These are phyloP conservation scores for Yamadazyma friedrichii DNA, from an alignment of 1,139 yeast genomes.

Conservation along the genomic window DNA sequence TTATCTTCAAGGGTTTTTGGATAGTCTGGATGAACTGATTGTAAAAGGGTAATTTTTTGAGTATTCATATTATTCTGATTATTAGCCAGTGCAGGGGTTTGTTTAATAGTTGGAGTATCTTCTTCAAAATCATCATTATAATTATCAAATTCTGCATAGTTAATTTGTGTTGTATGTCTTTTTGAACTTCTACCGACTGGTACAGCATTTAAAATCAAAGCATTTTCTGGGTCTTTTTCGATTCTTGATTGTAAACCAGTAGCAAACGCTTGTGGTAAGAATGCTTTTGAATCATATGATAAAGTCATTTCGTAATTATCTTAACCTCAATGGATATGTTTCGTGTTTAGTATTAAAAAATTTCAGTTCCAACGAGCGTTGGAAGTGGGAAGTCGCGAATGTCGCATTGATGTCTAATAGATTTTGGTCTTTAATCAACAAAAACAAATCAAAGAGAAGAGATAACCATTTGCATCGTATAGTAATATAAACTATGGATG, in stretches of 20 bases:
- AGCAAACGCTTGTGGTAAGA: constrained; percentile 72
- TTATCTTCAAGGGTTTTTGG: constrained; percentile 26
- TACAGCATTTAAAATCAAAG: constrained; percentile 60
- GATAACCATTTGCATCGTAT: neutral
- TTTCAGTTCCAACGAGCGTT: neutral
- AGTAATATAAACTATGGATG: constrained; percentile 9
- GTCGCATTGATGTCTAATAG: neutral
- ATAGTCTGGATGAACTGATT: constrained; percentile 33
- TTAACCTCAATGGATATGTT: constrained; percentile 1
- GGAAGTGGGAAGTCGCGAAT: neutral
- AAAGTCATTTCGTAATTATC: neutral
- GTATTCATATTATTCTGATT: constrained; percentile 26
- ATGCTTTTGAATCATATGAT: constrained; percentile 17
- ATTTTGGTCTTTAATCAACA: neutral
- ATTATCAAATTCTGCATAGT: constrained; percentile 75
- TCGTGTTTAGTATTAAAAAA: neutral
- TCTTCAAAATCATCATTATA: constrained; percentile 68
- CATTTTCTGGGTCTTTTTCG: constrained; percentile 59
- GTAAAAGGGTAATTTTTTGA: constrained; percentile 32
- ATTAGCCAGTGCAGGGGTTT: constrained; percentile 21
- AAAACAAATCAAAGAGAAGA: neutral
- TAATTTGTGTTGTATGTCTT: constrained; percentile 69
- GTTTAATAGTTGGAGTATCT: constrained; percentile 25
- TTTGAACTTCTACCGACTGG: constrained; percentile 79
- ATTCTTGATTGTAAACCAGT: constrained; percentile 70